These are phyloP conservation scores for Heterobasidion irregulare DNA, from an alignment of 1,284 basidiomycete species.

Conservation along the genomic window DNA sequence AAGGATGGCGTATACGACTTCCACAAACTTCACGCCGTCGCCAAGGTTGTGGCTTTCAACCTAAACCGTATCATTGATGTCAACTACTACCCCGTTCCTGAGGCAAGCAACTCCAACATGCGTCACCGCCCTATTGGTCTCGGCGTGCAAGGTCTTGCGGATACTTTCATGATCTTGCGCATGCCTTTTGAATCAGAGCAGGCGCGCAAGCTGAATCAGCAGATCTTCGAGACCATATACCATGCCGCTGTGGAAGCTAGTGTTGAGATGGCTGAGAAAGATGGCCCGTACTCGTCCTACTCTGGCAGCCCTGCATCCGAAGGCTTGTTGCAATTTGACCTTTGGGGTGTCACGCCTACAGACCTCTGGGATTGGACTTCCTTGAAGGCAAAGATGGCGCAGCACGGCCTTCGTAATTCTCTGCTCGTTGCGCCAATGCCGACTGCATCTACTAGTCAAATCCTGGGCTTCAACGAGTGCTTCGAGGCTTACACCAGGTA, in stretches of 20 bases:
- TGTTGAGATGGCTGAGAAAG: conserved; percentile 76
- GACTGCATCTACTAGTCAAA: conserved; percentile 97
- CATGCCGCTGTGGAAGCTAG: conserved; percentile 93
- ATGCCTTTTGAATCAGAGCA: conserved; percentile 92
- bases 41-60: conserved; percentile 91
- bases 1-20: conserved; percentile 80
- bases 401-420: conserved; percentile 88
- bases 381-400: conserved; percentile 86
- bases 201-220: conserved; percentile 85
- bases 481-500: conserved; percentile 94
- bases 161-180: conserved; percentile 96
- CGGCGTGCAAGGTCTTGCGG: conserved; percentile 97
- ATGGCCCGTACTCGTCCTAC: conserved; percentile 90
- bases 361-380: conserved; percentile 93
- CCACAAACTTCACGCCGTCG: conserved; percentile 88
- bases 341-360: conserved; percentile 92
- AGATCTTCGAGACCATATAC: conserved; percentile 99
- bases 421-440: conserved; percentile 97
- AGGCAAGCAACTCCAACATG: conserved; percentile 91
- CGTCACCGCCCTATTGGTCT: conserved; percentile 97
- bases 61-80: conserved; percentile 92
- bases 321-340: conserved; percentile 90
- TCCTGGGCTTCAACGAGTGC: conserved; percentile 98
- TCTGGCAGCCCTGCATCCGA: conserved; percentile 84
- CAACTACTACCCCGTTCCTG: conserved; percentile 91